Base-by-base conservation (phyloP, 2,329 filamentous ascomycete genomes). In the Sclerotinia spermophila region DNA sequence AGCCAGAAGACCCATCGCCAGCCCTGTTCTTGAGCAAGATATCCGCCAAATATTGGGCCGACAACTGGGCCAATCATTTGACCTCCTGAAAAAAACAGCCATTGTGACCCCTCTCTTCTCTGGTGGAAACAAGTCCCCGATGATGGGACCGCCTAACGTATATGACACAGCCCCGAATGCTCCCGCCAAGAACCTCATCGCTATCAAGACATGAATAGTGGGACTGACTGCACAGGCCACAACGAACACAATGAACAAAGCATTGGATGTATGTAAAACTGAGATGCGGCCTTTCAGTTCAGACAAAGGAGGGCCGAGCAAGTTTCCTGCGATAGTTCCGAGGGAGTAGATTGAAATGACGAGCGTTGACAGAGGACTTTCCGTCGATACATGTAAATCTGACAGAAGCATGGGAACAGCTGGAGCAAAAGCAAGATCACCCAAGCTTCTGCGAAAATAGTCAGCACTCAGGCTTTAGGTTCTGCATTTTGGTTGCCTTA, bases 221-320 rank as follows among this genome's bases (percentile, higher is more conserved):
- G 82, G 82, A 0, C 85, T 82, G 35, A 85, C 77, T 0, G 86
- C 86, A 74, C 85, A 85, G 35, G 64, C 67, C 35, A 75, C 68
- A 2, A 67, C 76, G 64, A 74, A 75, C 61, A 85, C 84, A 4
- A 84, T 81, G 40, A 86, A 79, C 40, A 85, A 81, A 81, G 83
- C 84, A 75, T 84, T 86, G 38, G 82, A 82, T 6, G 75, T 79
- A 77, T 87, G 85, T 74, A 88, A 82, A 56, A 88, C 76, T 24
- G 81, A 75, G 5, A 81, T 78, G 2, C 87, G 84, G 33, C 87
- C 87, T 73, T 86, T 88, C 8, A 88, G 78, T 76, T 91, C 89
- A 15, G 84, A 87, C 7, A 90, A 71, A 0, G 89, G 88, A 0
- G 86, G n/a, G n/a, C n/a, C n/a, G n/a, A n/a, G n/a, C n/a, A n/a